Evolutionary conservation across 1,139 yeast genomes (phyloP), one percentile per base, ranked within the genome.

Genomic region (Sugiyamaella paludigena): DNA sequence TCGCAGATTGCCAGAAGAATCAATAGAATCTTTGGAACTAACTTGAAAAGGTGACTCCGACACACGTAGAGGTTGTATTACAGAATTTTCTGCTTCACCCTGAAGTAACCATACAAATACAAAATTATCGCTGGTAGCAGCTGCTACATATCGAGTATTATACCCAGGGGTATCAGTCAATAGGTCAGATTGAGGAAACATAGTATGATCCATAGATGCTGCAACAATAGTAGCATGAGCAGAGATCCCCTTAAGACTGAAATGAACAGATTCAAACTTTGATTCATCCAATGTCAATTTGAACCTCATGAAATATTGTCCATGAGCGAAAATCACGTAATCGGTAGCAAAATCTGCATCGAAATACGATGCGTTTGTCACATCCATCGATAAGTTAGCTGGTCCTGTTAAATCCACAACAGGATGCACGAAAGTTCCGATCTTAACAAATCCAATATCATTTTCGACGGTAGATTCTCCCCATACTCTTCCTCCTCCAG

Each of bases 61-160:
- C 41, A 45, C 56, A 46, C 58, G 54, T 11, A 58, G 49, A 39
- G 72, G 59, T 54, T 56, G 53, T 57, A 70, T 45, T 45, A 52
- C 39, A 49, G 51, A 49, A 51, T 57, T 45, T 44, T 54, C 47
- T 2, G 64, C 58, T 0, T 65, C 58, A n/a, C 64, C 66, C 47
- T 81, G 65, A 6, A 75, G 60, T 52, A 77, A 72, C 49, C 76
- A 62, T 1, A 74, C 62, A 27, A 68, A 58, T 4, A 77, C 69
- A 15, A 61, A 55, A 12, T 74, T 75, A 9, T 63, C 58, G 19
- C 59, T 62, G 0, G 77, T 65, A 19, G 73, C 68, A 1, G 79
- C 61, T 0, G 79, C 83, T 28, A 75, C 57, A 44, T 75, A 68
- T 40, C 81, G 72, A 6, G 83, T 81, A 60, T 81, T 83, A 5